Evolutionary conservation across 78 protist species (phyloP).

Genomic region (Protostelium mycophagum): DNA sequence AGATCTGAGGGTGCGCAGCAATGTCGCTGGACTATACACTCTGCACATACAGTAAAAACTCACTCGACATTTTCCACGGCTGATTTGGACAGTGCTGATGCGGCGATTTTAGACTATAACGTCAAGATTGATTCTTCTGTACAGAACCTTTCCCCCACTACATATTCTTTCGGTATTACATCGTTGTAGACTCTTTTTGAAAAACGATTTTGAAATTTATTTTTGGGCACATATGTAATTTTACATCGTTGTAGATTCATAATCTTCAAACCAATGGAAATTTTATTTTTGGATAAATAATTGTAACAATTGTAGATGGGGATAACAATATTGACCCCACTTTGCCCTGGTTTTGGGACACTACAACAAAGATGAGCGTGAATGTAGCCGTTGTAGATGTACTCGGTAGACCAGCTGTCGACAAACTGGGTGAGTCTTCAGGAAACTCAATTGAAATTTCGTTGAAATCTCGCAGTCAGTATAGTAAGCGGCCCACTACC

Average conservation of each 20-base stretch:
- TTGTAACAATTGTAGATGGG: no score
- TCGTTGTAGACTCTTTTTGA: no score
- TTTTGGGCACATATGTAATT: no score
- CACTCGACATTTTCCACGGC: not conserved
- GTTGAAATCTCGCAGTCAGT: not conserved
- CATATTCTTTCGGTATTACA: not conserved
- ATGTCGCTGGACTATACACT: not conserved
- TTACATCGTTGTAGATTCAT: no score
- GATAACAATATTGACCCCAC: not conserved
- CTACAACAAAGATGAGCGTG: not conserved
- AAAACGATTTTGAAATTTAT: no score
- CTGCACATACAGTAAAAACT: not conserved
- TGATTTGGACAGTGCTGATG: not conserved
- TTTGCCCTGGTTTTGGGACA: not conserved
- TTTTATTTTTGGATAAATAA: no score
- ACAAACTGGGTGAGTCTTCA: not conserved
- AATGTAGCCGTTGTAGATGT: not conserved
- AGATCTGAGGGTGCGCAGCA: not conserved
- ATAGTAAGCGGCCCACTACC: not conserved
- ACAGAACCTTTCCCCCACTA: not conserved
- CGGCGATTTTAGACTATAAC: not conserved
- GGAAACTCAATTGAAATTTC: no score
- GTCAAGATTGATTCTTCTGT: not conserved
- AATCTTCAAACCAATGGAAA: no score
- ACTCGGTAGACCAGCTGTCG: not conserved